Evolutionary conservation across 106 monocot genomes (phyloP).

Genomic region (Acorus calamus): DNA sequence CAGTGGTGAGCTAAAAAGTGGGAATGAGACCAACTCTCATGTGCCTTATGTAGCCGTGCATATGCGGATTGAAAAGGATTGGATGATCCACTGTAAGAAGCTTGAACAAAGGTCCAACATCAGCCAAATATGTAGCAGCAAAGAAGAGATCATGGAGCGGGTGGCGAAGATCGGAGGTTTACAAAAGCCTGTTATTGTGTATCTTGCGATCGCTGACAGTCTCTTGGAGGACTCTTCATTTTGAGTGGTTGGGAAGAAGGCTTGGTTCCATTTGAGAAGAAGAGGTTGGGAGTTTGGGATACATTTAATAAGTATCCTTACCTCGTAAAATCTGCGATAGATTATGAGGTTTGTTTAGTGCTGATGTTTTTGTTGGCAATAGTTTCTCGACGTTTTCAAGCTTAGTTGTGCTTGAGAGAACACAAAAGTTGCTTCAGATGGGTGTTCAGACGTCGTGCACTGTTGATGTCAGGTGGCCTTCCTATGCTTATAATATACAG

Average conservation of each 20-base stretch:
- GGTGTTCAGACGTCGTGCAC: slow-evolving; percentile 33
- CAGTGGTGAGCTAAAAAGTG: slow-evolving; percentile 14
- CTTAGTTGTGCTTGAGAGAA: slow-evolving; percentile 70
- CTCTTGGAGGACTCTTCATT: slow-evolving; percentile 71
- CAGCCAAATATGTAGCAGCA: slow-evolving; percentile 84
- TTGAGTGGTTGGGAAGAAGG: slow-evolving; percentile 71
- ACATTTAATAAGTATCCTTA: slow-evolving; percentile 66
- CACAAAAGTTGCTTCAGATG: slow-evolving; percentile 36
- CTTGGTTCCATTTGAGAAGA: slow-evolving; percentile 74
- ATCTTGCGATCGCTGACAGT: slow-evolving; percentile 84
- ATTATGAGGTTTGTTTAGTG: slow-evolving; percentile 80
- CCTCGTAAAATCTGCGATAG: slow-evolving; percentile 82
- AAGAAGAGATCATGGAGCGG: slow-evolving; percentile 60
- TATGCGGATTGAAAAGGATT: slow-evolving; percentile 96
- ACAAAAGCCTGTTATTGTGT: slow-evolving; percentile 45
- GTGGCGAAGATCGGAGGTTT: slow-evolving; percentile 32
- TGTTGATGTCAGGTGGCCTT: slow-evolving; percentile 15
- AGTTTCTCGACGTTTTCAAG: slow-evolving; percentile 94
- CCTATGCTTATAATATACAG: slow-evolving; percentile 79
- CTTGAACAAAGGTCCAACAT: slow-evolving; percentile 54
- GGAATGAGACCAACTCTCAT: neutral
- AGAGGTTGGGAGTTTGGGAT: slow-evolving; percentile 66
- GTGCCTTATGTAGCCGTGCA: slow-evolving; percentile 80
- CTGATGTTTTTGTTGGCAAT: slow-evolving; percentile 83
- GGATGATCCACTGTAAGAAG: slow-evolving; percentile 98